Evolutionary conservation across 345 rosid genomes (phyloP), one percentile per base, ranked within the genome.

Genomic region (Pugionium cornutum): DNA sequence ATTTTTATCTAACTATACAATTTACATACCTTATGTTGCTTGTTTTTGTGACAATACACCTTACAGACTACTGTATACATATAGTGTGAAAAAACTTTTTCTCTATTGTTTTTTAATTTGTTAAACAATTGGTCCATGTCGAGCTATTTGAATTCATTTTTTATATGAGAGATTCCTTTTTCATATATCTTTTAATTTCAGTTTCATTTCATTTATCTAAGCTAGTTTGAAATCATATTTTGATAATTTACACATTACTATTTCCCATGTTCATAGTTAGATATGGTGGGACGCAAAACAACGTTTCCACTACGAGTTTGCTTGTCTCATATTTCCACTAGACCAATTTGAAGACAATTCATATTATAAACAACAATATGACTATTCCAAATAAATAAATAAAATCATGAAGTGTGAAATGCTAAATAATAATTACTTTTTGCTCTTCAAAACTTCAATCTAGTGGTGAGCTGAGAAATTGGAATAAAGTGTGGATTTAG

Each of bases 401-500:
- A 36, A 6, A 36, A 36, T 4, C 34, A 36, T 48, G 26, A 43
- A 31, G 44, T 7, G 11, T 34, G 26, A 41, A 42, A 18, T 3
- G 10, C 27, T 40, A 6, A 18, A 18, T 18, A 18, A 18, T 18
- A 18, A 18, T 18, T 18, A 18, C 18, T 18, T 18, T 18, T 18
- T 18, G 18, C 0, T 18, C 18, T 18, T 18, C 18, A 18, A 18
- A 18, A 18, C 18, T 18, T 18, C 18, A 18, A 18, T 18, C 18
- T 18, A 18, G 18, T 18, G 34, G 34, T 55, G 32, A 39, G 64
- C 25, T 58, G 64, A 18, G 28, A 39, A 57, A 39, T 56, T 50
- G 66, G 71, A 64, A 64, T 40, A 64, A 57, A 54, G 59, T 41
- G 53, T 64, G 47, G 64, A 57, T 47, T 64, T 42, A 50, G 41